phyloP scores from a whole-genome alignment of 1,139 yeast genomes.

The Zygosaccharomyces sapae region DNA sequence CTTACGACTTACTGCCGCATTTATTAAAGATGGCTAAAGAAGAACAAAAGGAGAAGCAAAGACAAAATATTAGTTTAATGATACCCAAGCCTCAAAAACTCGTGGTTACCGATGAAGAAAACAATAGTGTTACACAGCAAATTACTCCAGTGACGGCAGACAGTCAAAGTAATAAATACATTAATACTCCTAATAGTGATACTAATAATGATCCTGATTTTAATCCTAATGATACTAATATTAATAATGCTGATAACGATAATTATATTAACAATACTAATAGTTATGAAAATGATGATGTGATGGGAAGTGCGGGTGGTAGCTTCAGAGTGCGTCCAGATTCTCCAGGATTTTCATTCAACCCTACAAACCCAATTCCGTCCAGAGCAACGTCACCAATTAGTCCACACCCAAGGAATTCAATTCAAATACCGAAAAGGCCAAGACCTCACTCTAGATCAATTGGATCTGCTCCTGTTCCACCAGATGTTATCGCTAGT shows the following conservation, averaged over 20 bases:
- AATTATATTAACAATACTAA: neutral
- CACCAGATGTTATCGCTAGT: constrained; percentile 46
- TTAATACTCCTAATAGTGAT: neutral
- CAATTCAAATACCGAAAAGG: constrained; percentile 16
- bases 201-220: neutral
- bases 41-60: constrained; percentile 17
- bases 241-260: neutral
- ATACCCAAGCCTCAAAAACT: constrained; percentile 13
- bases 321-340: neutral
- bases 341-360: neutral
- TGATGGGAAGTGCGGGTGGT: neutral
- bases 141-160: neutral
- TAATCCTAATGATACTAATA: neutral
- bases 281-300: neutral
- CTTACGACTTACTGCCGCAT: constrained; percentile 68
- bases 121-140: constrained; percentile 7
- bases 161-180: neutral
- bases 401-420: constrained; percentile 3
- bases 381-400: constrained; percentile 4
- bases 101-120: constrained; percentile 14
- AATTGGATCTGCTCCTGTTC: constrained; percentile 48
- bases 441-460: constrained; percentile 58
- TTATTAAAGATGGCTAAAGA: constrained; percentile 38
- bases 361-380: neutral
- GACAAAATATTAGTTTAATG: constrained; percentile 6